Evolutionary conservation across 2,329 filamentous ascomycete genomes (phyloP).

Genomic region (Ophiocordyceps camponoti-saundersi): DNA sequence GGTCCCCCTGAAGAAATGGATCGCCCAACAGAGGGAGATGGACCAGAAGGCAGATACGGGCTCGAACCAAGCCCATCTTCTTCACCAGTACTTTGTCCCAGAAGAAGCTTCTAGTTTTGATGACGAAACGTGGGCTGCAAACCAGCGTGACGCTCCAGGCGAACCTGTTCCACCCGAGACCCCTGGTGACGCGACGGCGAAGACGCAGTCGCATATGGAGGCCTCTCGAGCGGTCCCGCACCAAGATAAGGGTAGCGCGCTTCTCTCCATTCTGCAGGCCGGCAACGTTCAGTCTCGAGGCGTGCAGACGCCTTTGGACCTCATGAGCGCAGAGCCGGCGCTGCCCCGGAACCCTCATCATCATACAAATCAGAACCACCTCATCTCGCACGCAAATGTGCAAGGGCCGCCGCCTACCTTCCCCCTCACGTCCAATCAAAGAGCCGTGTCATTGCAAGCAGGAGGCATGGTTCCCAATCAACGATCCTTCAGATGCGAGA

Average conservation of each 20-base stretch:
- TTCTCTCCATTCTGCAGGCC: constrained; percentile 35
- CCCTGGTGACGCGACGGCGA: constrained; percentile 29
- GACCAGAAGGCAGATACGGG: constrained; percentile 33
- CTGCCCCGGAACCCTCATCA: constrained; percentile 40
- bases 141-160: constrained; percentile 14
- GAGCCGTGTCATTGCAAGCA: not conserved
- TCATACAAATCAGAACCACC: constrained; percentile 28
- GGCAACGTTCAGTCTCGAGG: constrained; percentile 7
- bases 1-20: constrained; percentile 74
- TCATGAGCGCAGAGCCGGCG: constrained; percentile 27
- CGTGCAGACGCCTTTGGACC: constrained; percentile 35
- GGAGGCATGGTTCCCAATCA: not conserved
- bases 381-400: constrained; percentile 8
- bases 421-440: constrained; percentile 8
- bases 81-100: constrained; percentile 20
- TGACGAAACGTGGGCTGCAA: constrained; percentile 36
- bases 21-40: constrained; percentile 65
- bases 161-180: not conserved
- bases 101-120: constrained; percentile 45
- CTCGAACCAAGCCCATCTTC: constrained; percentile 21
- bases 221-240: constrained; percentile 20
- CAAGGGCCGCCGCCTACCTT: constrained; percentile 16
- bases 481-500: not conserved
- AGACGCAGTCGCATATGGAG: constrained; percentile 35
- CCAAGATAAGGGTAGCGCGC: constrained; percentile 30